Evolutionary conservation across 2,329 filamentous ascomycete genomes (phyloP), one percentile per base, ranked within the genome.

Genomic region (Lanzia echinophila): DNA sequence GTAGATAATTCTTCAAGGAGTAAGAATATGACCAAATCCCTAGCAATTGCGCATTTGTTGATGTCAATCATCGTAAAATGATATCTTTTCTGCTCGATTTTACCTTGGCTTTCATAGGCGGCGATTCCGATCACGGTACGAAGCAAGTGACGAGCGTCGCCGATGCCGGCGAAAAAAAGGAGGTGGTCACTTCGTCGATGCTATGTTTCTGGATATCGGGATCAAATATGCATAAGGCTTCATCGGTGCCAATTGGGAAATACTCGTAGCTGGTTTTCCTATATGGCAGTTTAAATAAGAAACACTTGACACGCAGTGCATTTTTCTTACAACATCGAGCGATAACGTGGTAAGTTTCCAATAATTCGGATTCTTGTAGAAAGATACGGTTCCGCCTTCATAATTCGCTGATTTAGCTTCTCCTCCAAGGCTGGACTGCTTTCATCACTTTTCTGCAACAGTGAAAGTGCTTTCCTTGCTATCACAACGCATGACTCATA

Each of bases 51-150:
- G 17, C 42, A 53, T 17, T 56, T 56, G 5, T 47, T 43, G 32
- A 58, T 46, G 34, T 60, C 54, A 24, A 56, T 55, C 19, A 58
- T 54, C 2, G 51, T 58, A 13, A 55, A 38, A 33, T 58, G 58
- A 50, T 55, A 60, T 13, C 15, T 7, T n/a, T 53, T 28, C 47
- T 53, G n/a, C 19, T 31, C 7, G 28, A 45, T 17, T 22, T 43
- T 12, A 4, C 39, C 15, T 20, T 43, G 31, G 32, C 53, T 50
- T n/a, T 50, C 47, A 3, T 49, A 20, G n/a, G 55, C 48, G 15
- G 45, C 20, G 31, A 57, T 52, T 4, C 43, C 38, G 34, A 52
- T 47, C 13, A 60, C 39, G 20, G 32, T 52, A 8, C 31, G 32
- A 17, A 52, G 13, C 20, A 58, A 22, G 20, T 58, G 52, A 15